These are phyloP conservation scores for Aspergillus tanneri DNA, from an alignment of 2,329 filamentous ascomycete species.

Conservation along the genomic window DNA sequence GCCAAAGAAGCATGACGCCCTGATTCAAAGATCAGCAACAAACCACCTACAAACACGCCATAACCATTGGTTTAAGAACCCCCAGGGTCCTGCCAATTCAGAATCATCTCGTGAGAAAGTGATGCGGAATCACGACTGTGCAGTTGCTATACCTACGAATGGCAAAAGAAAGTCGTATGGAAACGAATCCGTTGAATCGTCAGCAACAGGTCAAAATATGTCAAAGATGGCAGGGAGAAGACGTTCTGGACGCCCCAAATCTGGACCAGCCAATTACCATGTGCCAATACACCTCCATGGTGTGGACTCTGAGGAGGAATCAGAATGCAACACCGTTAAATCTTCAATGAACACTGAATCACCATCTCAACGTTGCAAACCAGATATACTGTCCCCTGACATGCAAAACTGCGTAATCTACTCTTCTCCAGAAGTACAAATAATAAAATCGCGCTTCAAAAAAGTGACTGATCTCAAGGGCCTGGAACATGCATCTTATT, in stretches of 20 bases:
- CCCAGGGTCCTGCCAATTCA: background rate
- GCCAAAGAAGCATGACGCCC: background rate
- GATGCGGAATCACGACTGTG: background rate
- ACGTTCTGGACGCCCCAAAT: slow-evolving; percentile 30
- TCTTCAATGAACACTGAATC: background rate
- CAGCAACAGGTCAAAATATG: slow-evolving; percentile 1
- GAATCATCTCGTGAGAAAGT: background rate
- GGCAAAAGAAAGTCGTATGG: background rate
- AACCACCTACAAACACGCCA: background rate
- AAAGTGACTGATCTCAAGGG: slow-evolving; percentile 12
- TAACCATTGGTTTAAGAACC: background rate
- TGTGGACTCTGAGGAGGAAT: slow-evolving; percentile 16
- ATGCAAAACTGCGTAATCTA: slow-evolving; percentile 15
- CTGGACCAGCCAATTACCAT: slow-evolving; percentile 35
- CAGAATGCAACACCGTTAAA: background rate
- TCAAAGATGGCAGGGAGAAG: slow-evolving; percentile 12
- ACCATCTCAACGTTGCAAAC: background rate
- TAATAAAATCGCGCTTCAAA: slow-evolving; percentile 14
- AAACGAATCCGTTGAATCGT: no score
- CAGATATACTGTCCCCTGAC: background rate
- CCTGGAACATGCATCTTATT: slow-evolving; percentile 15
- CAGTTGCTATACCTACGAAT: background rate
- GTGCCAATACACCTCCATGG: slow-evolving; percentile 18
- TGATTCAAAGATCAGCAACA: background rate
- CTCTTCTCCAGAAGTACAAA: slow-evolving; percentile 14